Evolutionary conservation across 345 rosid species (phyloP), one percentile per base, ranked within the genome.

Genomic region (Aquilaria malaccensis): DNA sequence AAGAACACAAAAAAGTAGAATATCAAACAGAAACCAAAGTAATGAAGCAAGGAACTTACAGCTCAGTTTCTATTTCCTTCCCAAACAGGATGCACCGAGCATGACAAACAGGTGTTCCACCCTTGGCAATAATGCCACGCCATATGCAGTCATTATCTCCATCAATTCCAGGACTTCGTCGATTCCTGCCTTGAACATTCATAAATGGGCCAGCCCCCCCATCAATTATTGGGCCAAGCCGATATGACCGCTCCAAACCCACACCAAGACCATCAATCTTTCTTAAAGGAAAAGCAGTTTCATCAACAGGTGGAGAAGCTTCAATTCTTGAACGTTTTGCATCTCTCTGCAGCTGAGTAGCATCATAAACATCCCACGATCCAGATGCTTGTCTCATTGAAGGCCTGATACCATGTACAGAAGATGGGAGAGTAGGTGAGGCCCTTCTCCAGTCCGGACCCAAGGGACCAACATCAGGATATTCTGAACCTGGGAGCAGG

Each of bases 351-450:
- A 78, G 61, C 55, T 77, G 87, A 65, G 59, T 74, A 33, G 69
- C 77, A 61, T 90, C 95, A 67, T 78, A 79, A 50, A 78, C 83
- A 75, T 89, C 96, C 96, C 96, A 81, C 33, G 95, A 80, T 68
- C 81, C 82, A 68, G 78, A 78, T 62, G 67, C 62, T 45, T 77
- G 72, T 63, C 75, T 79, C 63, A 74, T 13, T 11, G 96, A 69
- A 65, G 71, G 83, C 85, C 84, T 80, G 14, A 74, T 68, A 72
- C 81, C 72, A 45, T 79, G 75, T 41, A 73, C 80, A 60, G 87
- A 82, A 69, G 91, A 81, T 52, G 83, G 77, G 46, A 79, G 74
- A 68, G 78, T 75, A 61, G 95, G 85, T 59, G 96, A 83, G 3
- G 75, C 81, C 75, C 87, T 83, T 70, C 83, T 78, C 97, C 91